These are phyloP conservation scores for Agrostemma githago DNA, from an alignment of 148 eudicot species.

Conservation along the genomic window DNA sequence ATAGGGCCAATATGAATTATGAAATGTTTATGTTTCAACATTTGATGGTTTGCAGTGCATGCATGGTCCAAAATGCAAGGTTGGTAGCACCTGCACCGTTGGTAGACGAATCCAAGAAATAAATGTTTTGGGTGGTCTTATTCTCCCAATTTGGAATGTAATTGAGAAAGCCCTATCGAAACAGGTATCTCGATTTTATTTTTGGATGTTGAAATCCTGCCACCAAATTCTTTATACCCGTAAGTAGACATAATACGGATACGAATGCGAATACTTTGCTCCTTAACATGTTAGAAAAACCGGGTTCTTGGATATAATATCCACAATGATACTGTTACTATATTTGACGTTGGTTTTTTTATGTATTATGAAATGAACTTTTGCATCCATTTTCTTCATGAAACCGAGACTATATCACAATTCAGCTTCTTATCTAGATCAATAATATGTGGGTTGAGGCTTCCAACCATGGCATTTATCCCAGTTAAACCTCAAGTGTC, in stretches of 20 bases:
- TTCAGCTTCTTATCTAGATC: too few relatives aligned
- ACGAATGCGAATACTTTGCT: background rate
- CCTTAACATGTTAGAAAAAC: too few relatives aligned
- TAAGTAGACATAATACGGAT: background rate
- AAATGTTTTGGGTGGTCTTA: constrained; percentile 87
- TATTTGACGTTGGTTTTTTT: too few relatives aligned
- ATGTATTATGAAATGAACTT: too few relatives aligned
- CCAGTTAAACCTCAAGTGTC: too few relatives aligned
- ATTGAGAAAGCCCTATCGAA: constrained; percentile 85
- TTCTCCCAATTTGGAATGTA: constrained; percentile 91
- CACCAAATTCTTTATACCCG: background rate
- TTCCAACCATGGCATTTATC: too few relatives aligned
- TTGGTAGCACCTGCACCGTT: constrained; percentile 75
- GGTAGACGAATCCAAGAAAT: constrained; percentile 95
- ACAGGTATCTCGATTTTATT: constrained; percentile 45
- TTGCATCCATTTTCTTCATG: too few relatives aligned
- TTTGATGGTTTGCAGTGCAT: constrained; percentile 61
- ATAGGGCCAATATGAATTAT: background rate
- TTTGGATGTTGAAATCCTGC: background rate
- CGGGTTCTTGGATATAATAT: too few relatives aligned
- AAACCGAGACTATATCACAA: too few relatives aligned
- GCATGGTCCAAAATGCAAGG: constrained; percentile 97
- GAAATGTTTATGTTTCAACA: too few relatives aligned
- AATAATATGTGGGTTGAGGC: too few relatives aligned
- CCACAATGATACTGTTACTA: too few relatives aligned